Percentiles rank a stretch among this genome's conserved stretches.
phyloP scores from a whole-genome alignment of 345 rosid species.

The Diplotaxis tenuifolia region DNA sequence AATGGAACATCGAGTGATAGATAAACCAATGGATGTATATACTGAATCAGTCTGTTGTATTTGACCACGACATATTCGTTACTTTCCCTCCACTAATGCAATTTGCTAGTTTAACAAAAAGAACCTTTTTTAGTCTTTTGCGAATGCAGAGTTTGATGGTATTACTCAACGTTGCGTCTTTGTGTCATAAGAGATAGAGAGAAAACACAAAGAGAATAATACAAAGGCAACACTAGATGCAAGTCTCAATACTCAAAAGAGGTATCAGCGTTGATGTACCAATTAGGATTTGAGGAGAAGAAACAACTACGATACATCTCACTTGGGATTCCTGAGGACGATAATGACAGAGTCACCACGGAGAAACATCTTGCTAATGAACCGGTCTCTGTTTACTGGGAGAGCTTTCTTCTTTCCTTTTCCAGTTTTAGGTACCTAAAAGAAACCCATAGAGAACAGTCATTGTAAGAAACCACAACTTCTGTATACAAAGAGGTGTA shows the following conservation, averaged over 20 bases:
- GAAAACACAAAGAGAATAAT: not conserved
- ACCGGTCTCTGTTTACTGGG: slow-evolving; percentile 89
- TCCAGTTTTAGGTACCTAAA: slow-evolving; percentile 87
- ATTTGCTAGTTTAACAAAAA: slow-evolving; percentile 43
- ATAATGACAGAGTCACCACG: slow-evolving; percentile 98
- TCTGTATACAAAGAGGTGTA: not conserved
- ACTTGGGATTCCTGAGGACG: slow-evolving; percentile 95
- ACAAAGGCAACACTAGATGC: not conserved
- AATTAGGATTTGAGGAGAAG: slow-evolving; percentile 12
- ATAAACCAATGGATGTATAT: slow-evolving; percentile 54
- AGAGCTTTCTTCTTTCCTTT: slow-evolving; percentile 98
- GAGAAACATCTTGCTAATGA: slow-evolving; percentile 97
- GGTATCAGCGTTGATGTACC: not conserved
- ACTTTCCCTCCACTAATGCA: slow-evolving; percentile 96
- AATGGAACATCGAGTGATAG: slow-evolving; percentile 62
- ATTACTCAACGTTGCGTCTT: slow-evolving; percentile 1
- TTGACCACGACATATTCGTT: slow-evolving; percentile 74
- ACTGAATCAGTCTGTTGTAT: slow-evolving; percentile 33
- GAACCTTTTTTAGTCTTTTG: not conserved
- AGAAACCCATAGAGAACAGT: not conserved
- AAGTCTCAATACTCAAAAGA: slow-evolving; percentile 7
- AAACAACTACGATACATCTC: not conserved
- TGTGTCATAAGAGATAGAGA: not conserved
- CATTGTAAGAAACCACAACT: not conserved
- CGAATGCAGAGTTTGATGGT: slow-evolving; percentile 11